Base-by-base conservation (phyloP, 2,329 filamentous ascomycete genomes). In the Cladosporium sp. region DNA sequence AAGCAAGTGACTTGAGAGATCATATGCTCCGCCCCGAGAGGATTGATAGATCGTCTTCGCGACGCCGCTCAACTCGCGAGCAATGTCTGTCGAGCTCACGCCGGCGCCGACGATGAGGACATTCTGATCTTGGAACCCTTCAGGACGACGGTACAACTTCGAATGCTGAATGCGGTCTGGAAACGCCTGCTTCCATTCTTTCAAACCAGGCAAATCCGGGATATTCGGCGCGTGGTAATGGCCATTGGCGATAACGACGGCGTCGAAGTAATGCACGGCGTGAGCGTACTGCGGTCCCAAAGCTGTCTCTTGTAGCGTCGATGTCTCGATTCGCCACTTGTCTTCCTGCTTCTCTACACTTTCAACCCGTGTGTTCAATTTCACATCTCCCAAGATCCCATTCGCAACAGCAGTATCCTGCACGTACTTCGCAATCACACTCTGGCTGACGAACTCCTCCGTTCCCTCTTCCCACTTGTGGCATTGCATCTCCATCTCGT, bases 341-440 rank as follows among this genome's bases (percentile, higher is more conserved):
- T 55, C 64, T 0, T 63, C 67, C 0, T 64, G 60, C 59, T 85
- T 86, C 1, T 58, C 54, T 0, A 78, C 58, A 3, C 69, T 65
- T 53, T 78, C 77, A 0, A 87, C 84, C n/a, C 79, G 70, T 0
- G 83, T 85, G 39, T 82, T 70, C 57, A 80, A 85, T 0, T 68
- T 60, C 0, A 80, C 81, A 7, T 72, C 60, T 0, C 70, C 63
- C 2, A 80, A 64, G 0, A 85, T 76, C 1, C 75, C 76, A 1
- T 76, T 72, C 1, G 72, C 65, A 1, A 56, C 55, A 0, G 83
- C 77, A 1, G 83, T 77, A n/a, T 76, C 72, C 53, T 83, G 78
- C 4, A 88, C 77, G 58, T 88, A 88, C 2, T 76, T 68, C 29
- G 77, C 76, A 7, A 87, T 67, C 0, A 77, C 71, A 13, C 67